phyloP scores from a whole-genome alignment of 768 basidiomycete species.

The Chalciporus chontae region DNA sequence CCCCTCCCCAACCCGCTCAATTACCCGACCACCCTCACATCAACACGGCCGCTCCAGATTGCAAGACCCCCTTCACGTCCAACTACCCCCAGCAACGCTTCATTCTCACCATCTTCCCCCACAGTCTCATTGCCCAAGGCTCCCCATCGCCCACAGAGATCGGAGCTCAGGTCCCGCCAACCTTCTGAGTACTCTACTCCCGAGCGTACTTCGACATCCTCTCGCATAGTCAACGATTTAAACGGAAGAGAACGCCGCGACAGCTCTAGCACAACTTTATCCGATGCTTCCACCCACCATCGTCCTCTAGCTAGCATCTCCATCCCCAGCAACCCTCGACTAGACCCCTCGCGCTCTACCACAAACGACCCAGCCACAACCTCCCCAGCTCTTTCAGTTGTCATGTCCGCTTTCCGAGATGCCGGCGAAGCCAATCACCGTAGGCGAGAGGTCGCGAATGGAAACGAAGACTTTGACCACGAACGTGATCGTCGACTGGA shows the following conservation, averaged over 20 bases:
- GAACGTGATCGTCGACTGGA: constrained; percentile 58
- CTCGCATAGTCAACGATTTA: constrained; percentile 31
- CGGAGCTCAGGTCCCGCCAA: constrained; percentile 56
- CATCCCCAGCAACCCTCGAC: constrained; percentile 13
- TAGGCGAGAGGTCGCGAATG: constrained; percentile 50
- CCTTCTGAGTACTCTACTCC: constrained; percentile 51
- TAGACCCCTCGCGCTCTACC: constrained; percentile 15
- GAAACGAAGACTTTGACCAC: constrained; percentile 52
- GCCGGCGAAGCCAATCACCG: constrained; percentile 47
- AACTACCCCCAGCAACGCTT: constrained; percentile 46
- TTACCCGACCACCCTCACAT: constrained; percentile 34
- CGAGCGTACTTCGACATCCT: constrained; percentile 47
- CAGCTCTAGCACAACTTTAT: constrained; percentile 46
- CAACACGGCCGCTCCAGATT: constrained; percentile 59
- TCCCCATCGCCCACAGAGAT: constrained; percentile 64
- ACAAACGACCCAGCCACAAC: constrained; percentile 31
- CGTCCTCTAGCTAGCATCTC: constrained; percentile 29
- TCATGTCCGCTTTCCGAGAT: constrained; percentile 68
- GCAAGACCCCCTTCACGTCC: constrained; percentile 52
- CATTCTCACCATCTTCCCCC: constrained; percentile 35
- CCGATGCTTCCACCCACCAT: constrained; percentile 38
- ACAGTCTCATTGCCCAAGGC: constrained; percentile 43
- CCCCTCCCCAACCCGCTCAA: constrained; percentile 33
- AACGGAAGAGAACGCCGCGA: constrained; percentile 40
- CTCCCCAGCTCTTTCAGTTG: constrained; percentile 49